Evolutionary conservation across 441 rosid genomes (phyloP).

Genomic region (Croton setiger): DNA sequence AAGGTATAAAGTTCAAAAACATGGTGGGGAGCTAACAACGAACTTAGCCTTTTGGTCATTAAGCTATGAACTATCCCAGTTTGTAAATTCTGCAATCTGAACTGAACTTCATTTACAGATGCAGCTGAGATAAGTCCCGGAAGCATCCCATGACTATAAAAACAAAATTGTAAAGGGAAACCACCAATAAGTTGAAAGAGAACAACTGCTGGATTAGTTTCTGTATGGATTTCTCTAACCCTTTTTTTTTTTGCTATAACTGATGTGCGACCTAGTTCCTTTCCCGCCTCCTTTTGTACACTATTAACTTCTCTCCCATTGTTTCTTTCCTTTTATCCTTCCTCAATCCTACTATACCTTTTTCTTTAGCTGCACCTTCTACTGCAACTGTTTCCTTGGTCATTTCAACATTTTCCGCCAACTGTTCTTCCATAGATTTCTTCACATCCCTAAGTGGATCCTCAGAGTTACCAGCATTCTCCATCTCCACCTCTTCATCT

Average conservation of each 20-base stretch:
- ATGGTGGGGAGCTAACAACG: conserved; percentile 7
- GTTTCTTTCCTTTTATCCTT: conserved; percentile 21
- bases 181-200: conserved; percentile 7
- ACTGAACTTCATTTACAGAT: conserved; percentile 3
- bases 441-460: conserved; percentile 5
- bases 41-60: background rate
- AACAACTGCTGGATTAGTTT: conserved; percentile 7
- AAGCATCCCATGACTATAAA: conserved; percentile 10
- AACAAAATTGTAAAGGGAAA: conserved; percentile 6
- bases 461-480: conserved; percentile 16
- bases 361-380: conserved; percentile 11
- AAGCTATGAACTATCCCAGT: background rate
- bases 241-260: conserved; percentile 2
- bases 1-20: background rate
- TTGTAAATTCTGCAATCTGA: conserved; percentile 8
- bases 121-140: conserved; percentile 11
- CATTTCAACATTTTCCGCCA: conserved; percentile 21
- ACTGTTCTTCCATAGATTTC: conserved; percentile 17
- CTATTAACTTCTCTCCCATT: conserved; percentile 20
- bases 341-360: conserved; percentile 10
- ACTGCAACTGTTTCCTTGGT: conserved; percentile 10
- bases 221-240: conserved; percentile 8
- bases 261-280: conserved; percentile 8
- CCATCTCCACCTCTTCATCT: conserved; percentile 27
- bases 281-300: conserved; percentile 33